phyloP scores from a whole-genome alignment of 495 filamentous ascomycete genomes.

The Diplogelasinospora grovesii region DNA sequence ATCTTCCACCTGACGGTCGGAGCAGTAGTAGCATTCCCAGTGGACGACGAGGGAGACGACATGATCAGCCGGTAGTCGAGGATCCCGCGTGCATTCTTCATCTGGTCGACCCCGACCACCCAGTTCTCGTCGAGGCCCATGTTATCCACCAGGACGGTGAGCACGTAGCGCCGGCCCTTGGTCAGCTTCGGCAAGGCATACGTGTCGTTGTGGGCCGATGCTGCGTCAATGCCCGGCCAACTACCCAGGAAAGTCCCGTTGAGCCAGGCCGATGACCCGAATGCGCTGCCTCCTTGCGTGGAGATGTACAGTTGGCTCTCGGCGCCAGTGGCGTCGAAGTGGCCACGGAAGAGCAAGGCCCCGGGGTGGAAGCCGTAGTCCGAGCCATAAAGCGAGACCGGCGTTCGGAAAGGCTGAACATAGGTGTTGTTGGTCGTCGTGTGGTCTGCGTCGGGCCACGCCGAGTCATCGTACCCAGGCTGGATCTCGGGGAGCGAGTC shows the following conservation, averaged over 20 bases:
- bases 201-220: constrained; percentile 42
- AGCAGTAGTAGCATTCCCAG: no score
- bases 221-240: constrained; percentile 46
- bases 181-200: constrained; percentile 52
- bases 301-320: constrained; percentile 50
- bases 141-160: constrained; percentile 68
- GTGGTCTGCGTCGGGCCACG: constrained; percentile 54
- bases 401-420: constrained; percentile 48
- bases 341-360: constrained; percentile 61
- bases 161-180: constrained; percentile 47
- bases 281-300: constrained; percentile 59
- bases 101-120: constrained; percentile 49
- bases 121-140: constrained; percentile 65
- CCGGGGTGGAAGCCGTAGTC: constrained; percentile 76
- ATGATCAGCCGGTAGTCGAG: constrained; percentile 47
- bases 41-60: constrained; percentile 42
- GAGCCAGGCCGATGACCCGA: constrained; percentile 52
- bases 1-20: constrained; percentile 55
- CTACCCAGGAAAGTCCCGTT: constrained; percentile 50
- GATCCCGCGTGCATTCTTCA: constrained; percentile 68
- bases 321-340: constrained; percentile 59
- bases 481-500: constrained; percentile 67
- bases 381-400: constrained; percentile 56
- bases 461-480: constrained; percentile 57
- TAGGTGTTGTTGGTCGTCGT: constrained; percentile 50